Evolutionary conservation across 2,329 filamentous ascomycete genomes (phyloP), one percentile per base, ranked within the genome.

Genomic region (Hirsutella thompsonii): DNA sequence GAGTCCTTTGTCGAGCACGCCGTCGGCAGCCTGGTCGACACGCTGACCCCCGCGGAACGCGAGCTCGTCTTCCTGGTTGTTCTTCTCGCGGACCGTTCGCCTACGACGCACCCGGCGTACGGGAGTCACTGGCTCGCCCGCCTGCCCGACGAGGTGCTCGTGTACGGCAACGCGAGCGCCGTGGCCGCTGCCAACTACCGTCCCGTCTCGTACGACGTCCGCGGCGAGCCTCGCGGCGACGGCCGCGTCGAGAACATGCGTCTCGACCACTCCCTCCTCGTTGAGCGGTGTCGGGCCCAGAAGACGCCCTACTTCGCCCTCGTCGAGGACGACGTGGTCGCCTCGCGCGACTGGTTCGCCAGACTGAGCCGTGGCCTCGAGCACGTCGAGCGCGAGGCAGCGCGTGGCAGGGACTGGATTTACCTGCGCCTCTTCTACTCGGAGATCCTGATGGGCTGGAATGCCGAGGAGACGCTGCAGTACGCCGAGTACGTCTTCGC

Each of bases 371-470:
- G 41, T 19, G 60, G 52, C 1, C 41, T 63, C 1, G 42, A 43
- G 0, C 41, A 55, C 5, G 49, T 62, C 21, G 57, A 62, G 43
- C 42, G 47, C 8, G 38, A 39, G 11, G 37, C 49, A 8, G 44
- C 42, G 8, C 39, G 42, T 5, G 43, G 37, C 20, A 49, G 36
- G 14, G 53, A 57, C 41, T 61, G 59, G 59, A 42, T 62, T 28
- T 63, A 63, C 42, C 46, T 63, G 2, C 56, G 60, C 1, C 46
- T 63, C 21, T 63, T 63, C 46, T 62, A 63, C 45, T 60, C 59
- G 4, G 60, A 63, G 42, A 46, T 57, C 2, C 51, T 58, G 11
- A 58, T 62, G 51, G 59, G 59, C 5, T 63, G 61, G 60, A 62
- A 63, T 41, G 50, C 48, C 13, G 58, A 62, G 42, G 57, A 62